A percentile compares a stretch with the other conserved stretches of the same genome.
These are phyloP conservation scores for Paraglomus brasilianum DNA, from an alignment of 192 early-diverging fungal species.

Conservation along the genomic window DNA sequence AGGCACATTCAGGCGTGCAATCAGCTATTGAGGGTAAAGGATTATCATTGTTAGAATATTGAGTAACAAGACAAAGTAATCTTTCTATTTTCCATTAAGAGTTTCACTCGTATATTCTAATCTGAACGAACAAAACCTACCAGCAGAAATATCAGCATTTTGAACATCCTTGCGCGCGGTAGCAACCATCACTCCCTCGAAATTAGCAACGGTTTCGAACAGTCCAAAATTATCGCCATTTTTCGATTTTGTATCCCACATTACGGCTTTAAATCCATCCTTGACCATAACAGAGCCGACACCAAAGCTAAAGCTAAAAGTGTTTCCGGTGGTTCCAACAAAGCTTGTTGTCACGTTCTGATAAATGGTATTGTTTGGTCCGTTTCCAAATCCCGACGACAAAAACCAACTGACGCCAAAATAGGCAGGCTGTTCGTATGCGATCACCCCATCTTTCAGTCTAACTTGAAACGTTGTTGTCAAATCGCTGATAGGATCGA, in stretches of 20 bases:
- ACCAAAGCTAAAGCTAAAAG: too few species aligned
- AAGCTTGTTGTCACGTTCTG: too few species aligned
- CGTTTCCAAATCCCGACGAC: background rate
- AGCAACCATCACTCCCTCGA: background rate
- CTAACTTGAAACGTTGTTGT: slow-evolving; percentile 1
- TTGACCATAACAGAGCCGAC: slow-evolving; percentile 25
- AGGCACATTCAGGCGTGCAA: slow-evolving; percentile 20
- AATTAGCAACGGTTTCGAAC: slow-evolving; percentile 25
- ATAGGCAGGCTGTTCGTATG: slow-evolving; percentile 22
- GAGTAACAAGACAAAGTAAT: slow-evolving; percentile 1
- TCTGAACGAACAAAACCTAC: background rate
- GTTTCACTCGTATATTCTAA: too few species aligned
- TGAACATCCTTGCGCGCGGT: background rate
- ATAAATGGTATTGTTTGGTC: background rate
- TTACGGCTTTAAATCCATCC: background rate
- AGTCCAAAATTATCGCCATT: slow-evolving; percentile 25
- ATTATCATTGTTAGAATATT: background rate
- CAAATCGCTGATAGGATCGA: background rate
- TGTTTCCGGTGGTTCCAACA: too few species aligned
- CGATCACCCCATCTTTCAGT: slow-evolving; percentile 20
- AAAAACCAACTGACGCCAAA: slow-evolving; percentile 27
- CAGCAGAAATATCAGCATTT: slow-evolving; percentile 6
- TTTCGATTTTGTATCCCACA: slow-evolving; percentile 5
- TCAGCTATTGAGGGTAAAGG: background rate
- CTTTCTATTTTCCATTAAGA: too few species aligned